phyloP scores from a whole-genome alignment of 192 early-diverging fungal genomes.

The Oehlia diaphana region DNA sequence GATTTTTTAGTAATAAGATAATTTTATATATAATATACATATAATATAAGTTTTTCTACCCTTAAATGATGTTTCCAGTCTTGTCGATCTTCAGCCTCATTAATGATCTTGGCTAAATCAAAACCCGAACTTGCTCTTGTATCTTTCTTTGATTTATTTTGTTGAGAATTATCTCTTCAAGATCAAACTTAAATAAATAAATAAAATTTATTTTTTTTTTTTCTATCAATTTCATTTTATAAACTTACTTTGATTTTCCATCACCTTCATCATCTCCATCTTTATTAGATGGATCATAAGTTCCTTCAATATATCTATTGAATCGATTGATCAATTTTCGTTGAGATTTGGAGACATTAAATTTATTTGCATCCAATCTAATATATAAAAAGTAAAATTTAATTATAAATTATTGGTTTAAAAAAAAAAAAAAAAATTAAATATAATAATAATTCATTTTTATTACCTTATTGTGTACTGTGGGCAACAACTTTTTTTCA shows the following conservation, averaged over 20 bases:
- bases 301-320: conserved; percentile 53
- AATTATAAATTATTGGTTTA: not conserved
- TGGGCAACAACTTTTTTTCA: conserved; percentile 69
- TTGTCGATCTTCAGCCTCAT: conserved; percentile 33
- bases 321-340: conserved; percentile 66
- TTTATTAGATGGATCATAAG: conserved; percentile 20
- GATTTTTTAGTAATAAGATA: not conserved
- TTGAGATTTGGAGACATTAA: conserved; percentile 61
- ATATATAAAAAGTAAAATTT: not conserved
- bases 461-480: conserved; percentile 68
- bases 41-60: conserved; percentile 2
- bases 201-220: not conserved
- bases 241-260: conserved; percentile 2
- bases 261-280: not conserved
- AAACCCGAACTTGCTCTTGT: conserved; percentile 36
- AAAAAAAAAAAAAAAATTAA: not conserved
- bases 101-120: conserved; percentile 28
- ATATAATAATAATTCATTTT: not conserved
- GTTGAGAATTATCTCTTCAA: not conserved
- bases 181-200: not conserved
- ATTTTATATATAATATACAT: not conserved
- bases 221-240: not conserved
- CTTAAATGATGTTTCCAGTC: conserved; percentile 40
- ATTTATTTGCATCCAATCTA: conserved; percentile 58
- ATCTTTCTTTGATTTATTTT: conserved; percentile 30